Base-by-base conservation (phyloP, 495 filamentous ascomycete genomes). In the Xylaria longipes region DNA sequence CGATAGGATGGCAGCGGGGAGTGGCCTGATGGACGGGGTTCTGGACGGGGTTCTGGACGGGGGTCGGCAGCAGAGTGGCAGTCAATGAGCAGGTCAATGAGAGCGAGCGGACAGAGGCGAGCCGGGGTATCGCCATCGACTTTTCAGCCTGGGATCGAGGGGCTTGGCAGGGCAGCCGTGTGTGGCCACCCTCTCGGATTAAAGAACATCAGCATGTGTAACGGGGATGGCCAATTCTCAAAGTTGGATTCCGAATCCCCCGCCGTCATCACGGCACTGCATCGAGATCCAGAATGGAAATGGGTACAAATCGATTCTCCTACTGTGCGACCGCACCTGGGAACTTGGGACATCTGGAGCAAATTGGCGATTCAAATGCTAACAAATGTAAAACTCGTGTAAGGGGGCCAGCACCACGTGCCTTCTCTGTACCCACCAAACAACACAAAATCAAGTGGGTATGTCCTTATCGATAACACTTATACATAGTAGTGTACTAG, bases 51-150 rank as follows among this genome's bases (percentile, higher is more conserved):
- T n/a, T n/a, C n/a, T n/a, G n/a, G n/a, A n/a, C n/a, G n/a, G 56
- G 68, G 25, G 27, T 31, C 56, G n/a, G 8, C 11, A 41, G 22
- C 25, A 25, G 54, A 8, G n/a, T 33, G 29, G 31, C 52, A 60
- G 62, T 62, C 46, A 71, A 71, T 71, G 14, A 65, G 22, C 65
- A 39, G 52, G 62, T 62, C 46, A 71, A 71, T 71, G 14, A 65
- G 22, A 71, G 50, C 25, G 14, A n/a, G 58, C 20, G 14, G 25
- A n/a, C 22, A 29, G 33, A 35, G 46, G 68, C 22, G 45, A 57
- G 61, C 68, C 60, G 74, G 77, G 77, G 73, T 77, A 64, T 66
- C 70, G 73, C 77, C 76, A 79, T 79, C 77, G 77, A 75, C 68
- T 66, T 72, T 77, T 77, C 65, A 74, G 75, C 72, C 75, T 72